Base-by-base conservation (phyloP, 2,329 filamentous ascomycete genomes). In the Aureobasidium sp. region DNA sequence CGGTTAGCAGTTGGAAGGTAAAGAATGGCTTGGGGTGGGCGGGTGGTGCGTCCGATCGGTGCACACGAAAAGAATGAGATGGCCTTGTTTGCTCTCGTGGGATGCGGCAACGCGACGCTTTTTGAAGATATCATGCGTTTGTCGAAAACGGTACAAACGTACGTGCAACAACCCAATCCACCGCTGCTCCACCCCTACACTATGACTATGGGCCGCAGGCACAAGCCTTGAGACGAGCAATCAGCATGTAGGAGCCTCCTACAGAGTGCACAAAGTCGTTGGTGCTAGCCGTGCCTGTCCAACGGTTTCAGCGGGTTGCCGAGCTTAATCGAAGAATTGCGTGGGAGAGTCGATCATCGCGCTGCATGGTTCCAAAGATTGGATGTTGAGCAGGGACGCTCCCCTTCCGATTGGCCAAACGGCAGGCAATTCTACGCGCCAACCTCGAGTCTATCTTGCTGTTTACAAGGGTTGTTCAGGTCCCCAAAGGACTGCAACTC, bases 121-220 rank as follows among this genome's bases (percentile, higher is more conserved):
- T 59, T 49, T 50, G 27, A 59, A 45, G 32, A 45, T 59, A 59
- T 34, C 44, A 59, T 48, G 54, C 54, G 54, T 47, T 59, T 50
- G 45, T 59, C 45, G 44, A 48, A 44, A 59, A 59, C 57, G 57
- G 57, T 59, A 41, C 57, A 58, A 58, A 39, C 54, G 42, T 44
- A 58, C 54, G 32, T 44, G 29, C 42, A 37, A 47, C 42, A 37
- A 47, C 57, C 45, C 57, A 41, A 42, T 32, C 45, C 21, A 41
- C 57, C 25, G 6, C 36, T 50, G 34, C 34, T 49, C 57, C 57
- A 59, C 57, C 36, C 44, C n/a, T 42, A 59, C 54, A 47, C 42
- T 34, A 59, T 25, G 45, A 42, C 9, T 50, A 32, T 58, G 54
- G 34, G 42, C 57, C 45, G 41, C 45, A 59, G 36, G 34, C 57